Evolutionary conservation across 179 eudicot species (phyloP).

Genomic region (Silene vulgaris): DNA sequence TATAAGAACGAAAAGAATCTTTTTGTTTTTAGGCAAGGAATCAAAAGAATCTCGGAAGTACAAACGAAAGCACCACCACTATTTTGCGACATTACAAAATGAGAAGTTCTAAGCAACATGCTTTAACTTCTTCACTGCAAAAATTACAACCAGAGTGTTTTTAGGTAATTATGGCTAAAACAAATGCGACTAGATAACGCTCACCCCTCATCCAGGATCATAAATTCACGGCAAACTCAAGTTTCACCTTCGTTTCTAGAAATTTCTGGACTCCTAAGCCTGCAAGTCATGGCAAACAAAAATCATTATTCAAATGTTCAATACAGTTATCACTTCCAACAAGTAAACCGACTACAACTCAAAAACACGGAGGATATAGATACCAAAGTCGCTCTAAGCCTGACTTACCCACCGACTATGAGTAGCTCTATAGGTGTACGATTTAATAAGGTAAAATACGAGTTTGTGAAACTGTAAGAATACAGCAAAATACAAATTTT

Average conservation of each 20-base stretch:
- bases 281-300: conserved; percentile 30
- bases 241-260: not conserved
- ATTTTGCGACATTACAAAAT: conserved; percentile 23
- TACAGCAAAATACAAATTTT: too few relatives aligned
- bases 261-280: conserved; percentile 39
- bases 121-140: conserved; percentile 24
- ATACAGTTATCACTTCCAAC: not conserved
- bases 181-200: conserved; percentile 46
- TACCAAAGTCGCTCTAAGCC: too few relatives aligned
- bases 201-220: conserved; percentile 53
- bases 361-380: too few relatives aligned
- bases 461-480: too few relatives aligned
- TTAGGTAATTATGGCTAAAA: conserved; percentile 21
- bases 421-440: too few relatives aligned
- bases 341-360: not conserved
- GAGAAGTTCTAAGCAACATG: conserved; percentile 32
- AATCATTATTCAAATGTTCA: not conserved
- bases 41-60: conserved; percentile 19
- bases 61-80: conserved; percentile 20
- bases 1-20: conserved; percentile 23
- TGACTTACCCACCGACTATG: too few relatives aligned
- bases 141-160: conserved; percentile 30
- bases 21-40: conserved; percentile 9
- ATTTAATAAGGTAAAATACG: not conserved
- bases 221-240: conserved; percentile 28